phyloP scores from a whole-genome alignment of 129 eudicot species.

The Tanacetum coccineum region DNA sequence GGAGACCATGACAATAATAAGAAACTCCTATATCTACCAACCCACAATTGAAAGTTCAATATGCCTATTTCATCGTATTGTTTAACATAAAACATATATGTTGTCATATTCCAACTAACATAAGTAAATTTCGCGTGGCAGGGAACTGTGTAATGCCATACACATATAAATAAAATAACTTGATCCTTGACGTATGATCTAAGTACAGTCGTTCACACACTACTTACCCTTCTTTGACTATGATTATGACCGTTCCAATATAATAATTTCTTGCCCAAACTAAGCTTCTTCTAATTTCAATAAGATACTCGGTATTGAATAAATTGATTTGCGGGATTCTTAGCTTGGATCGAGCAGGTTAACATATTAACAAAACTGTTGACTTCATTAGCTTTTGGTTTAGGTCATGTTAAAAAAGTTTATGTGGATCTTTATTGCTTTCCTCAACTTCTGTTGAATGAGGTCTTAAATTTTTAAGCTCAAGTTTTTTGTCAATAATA shows the following conservation, averaged over 20 bases:
- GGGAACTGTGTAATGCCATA: neutral
- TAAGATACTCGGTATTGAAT: no score
- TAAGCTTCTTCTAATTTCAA: neutral
- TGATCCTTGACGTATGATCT: slow-evolving; percentile 1
- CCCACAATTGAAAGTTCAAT: neutral
- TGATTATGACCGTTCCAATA: neutral
- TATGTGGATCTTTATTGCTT: no score
- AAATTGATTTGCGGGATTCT: no score
- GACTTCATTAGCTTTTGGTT: no score
- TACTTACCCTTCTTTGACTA: neutral
- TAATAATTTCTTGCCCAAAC: neutral
- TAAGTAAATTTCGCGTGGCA: neutral
- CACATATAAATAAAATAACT: neutral
- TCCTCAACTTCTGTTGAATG: no score
- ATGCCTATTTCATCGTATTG: neutral
- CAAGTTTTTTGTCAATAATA: neutral
- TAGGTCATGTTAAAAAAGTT: no score
- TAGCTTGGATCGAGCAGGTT: no score
- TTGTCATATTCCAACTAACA: neutral
- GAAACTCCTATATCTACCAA: neutral
- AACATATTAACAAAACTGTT: no score
- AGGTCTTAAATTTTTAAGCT: no score
- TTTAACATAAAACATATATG: neutral
- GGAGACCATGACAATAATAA: neutral
- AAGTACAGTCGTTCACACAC: neutral